Evolutionary conservation across 139 green algal genomes (phyloP), one percentile per base, ranked within the genome.

Genomic region (Chlamydomonas incerta): DNA sequence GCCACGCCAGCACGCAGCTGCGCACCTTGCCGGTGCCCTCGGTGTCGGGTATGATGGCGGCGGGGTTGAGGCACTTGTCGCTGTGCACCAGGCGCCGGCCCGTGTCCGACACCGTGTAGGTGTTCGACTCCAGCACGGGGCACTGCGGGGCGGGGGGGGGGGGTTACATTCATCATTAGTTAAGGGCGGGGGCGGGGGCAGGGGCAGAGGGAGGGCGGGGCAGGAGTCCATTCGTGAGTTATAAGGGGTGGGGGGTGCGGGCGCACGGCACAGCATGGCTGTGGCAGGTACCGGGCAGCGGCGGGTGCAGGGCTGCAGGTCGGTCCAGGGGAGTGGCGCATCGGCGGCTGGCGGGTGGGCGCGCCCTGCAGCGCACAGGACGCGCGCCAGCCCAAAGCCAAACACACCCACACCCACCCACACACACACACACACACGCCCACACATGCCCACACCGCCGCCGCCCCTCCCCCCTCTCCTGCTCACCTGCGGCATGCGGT

Each of bases 11-110:
- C 8, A 6, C 55, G 11, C 55, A 62, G 55, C 60, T 18, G 33
- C 74, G 18, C 35, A n/a, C 58, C 66, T 37, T 31, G 33, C 91
- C 93, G 79, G 88, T 85, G 28, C 95, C 94, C 58, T 96, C 93
- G 13, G 95, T 95, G 87, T 97, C 94, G 14, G 77, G 37, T 47
- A 96, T 95, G 68, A 96, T 52, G 1, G 17, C 37, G 3, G 87
- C 74, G 0, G 93, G 33, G 31, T 84, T 82, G 0, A 46, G 66
- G 87, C 95, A 97, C 52, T 80, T 66, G 87, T 97, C 93, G 5
- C 72, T 88, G 72, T 96, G 92, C 68, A 97, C 87, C 46, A 96
- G 71, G 17, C 95, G 92, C 69, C 88, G 80, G 50, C 91, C 69
- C 29, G 81, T 91, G 31, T 6, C 18, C 46, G 70, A 89, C 1